Evolutionary conservation across 495 filamentous ascomycete species (phyloP).

Genomic region (Rhizodiscina lignyota): DNA sequence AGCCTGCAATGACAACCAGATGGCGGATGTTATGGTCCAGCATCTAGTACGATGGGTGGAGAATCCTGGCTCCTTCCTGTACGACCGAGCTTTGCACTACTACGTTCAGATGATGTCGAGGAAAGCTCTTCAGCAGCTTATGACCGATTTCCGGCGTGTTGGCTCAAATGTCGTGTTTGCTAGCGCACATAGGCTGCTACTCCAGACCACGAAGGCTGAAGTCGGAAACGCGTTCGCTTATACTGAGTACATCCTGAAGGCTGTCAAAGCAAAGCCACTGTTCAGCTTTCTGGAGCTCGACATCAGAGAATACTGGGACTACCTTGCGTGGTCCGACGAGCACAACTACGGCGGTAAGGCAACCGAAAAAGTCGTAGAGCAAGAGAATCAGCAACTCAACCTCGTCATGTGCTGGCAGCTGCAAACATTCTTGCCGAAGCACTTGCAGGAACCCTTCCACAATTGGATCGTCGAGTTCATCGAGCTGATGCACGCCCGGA

Average conservation of each 20-base stretch:
- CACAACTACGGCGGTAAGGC: slow-evolving; percentile 97
- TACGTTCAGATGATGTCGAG: slow-evolving; percentile 97
- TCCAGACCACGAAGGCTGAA: slow-evolving; percentile 93
- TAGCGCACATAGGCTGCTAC: slow-evolving; percentile 68
- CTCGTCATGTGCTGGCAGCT: slow-evolving; percentile 98
- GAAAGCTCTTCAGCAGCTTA: slow-evolving; percentile 90
- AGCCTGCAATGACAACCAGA: slow-evolving; percentile 74
- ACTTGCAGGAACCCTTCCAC: slow-evolving; percentile 72
- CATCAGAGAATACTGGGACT: slow-evolving; percentile 99
- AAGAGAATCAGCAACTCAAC: slow-evolving; percentile 72
- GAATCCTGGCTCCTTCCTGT: slow-evolving; percentile 78
- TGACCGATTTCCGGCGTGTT: slow-evolving; percentile 91
- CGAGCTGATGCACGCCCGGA: slow-evolving; percentile 77
- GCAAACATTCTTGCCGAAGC: slow-evolving; percentile 63
- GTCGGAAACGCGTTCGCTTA: slow-evolving; percentile 96
- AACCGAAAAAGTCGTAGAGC: slow-evolving; percentile 65
- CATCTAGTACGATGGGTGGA: slow-evolving; percentile 96
- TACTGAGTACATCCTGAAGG: slow-evolving; percentile 91
- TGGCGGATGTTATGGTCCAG: slow-evolving; percentile 97
- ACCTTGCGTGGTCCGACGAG: slow-evolving; percentile 98
- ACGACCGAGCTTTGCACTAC: slow-evolving; percentile 89
- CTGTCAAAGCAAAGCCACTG: slow-evolving; percentile 81
- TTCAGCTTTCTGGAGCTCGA: slow-evolving; percentile 97
- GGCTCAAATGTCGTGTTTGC: slow-evolving; percentile 90
- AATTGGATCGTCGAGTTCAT: slow-evolving; percentile 93